Conservation (phyloP, 345 rosid genomes). For the Noccaea bulbosa region DNA sequence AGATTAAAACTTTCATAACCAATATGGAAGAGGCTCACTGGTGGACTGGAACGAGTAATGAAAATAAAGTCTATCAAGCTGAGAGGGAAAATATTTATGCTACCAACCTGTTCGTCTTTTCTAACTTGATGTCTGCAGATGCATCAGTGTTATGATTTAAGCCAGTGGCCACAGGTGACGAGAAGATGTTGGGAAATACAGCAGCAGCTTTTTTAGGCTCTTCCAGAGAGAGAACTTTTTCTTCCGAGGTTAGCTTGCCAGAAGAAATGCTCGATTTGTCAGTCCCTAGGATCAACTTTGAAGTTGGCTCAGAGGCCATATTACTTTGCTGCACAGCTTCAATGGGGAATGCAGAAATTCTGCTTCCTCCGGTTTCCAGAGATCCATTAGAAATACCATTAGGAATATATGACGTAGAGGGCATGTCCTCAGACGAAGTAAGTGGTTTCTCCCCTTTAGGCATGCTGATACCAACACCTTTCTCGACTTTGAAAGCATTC, state of each 20-base stretch:
- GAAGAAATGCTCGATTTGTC: conserved; percentile 33
- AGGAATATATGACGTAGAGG: conserved; percentile 33
- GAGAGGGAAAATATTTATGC: conserved; percentile 22
- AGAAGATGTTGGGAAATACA: conserved; percentile 27
- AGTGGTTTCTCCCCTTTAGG: conserved; percentile 42
- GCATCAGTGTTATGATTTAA: conserved; percentile 28
- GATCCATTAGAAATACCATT: conserved; percentile 51
- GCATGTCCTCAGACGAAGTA: conserved; percentile 46
- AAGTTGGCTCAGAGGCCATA: conserved; percentile 41
- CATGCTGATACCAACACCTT: conserved; percentile 46
- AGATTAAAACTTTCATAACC: conserved; percentile 38
- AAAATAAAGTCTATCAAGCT: conserved; percentile 15
- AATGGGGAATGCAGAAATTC: conserved; percentile 41
- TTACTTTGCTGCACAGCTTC: conserved; percentile 46
- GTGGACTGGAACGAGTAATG: conserved; percentile 28
- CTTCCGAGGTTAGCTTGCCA: conserved; percentile 9
- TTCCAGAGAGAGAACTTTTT: conserved; percentile 26
- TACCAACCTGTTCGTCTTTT: conserved; percentile 42
- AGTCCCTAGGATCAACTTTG: conserved; percentile 33
- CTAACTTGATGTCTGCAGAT: conserved; percentile 37
- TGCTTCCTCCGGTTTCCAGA: conserved; percentile 47
- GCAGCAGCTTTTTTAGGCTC: conserved; percentile 34
- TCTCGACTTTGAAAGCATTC: conserved; percentile 40
- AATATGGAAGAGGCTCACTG: conserved; percentile 29
- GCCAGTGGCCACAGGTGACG: conserved; percentile 24